Base-by-base conservation (phyloP, 2,329 filamentous ascomycete species). In the Cladosporium sp. region DNA sequence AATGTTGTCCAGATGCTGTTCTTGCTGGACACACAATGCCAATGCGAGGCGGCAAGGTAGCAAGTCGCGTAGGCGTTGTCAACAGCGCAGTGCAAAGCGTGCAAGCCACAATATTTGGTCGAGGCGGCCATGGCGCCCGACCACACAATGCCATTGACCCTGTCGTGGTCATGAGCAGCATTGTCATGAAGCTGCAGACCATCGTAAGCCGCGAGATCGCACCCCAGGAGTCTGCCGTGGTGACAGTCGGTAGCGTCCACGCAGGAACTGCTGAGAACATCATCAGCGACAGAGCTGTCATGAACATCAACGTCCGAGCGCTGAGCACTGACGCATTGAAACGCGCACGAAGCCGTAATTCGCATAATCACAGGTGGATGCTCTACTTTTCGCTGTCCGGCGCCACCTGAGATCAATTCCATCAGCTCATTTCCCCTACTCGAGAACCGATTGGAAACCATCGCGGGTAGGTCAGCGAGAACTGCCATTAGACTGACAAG, bases 351-450 rank as follows among this genome's bases (percentile, higher is more conserved):
- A 8, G 73, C 74, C n/a, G 73, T 84, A 11, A 67, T 72, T 37
- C 74, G 80, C 2, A 81, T 84, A 4, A 74, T 85, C 0, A 68
- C 77, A 8, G 78, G 80, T 0, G 83, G 86, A 60, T 80, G 80
- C 20, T 60, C 67, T 2, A 83, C 82, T 0, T 75, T 74, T 6
- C 77, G 76, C 0, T 73, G 73, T 0, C 68, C 71, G 0, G 61
- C 70, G 37, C 65, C 71, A 5, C 80, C 82, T 0, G 67, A 63
- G 3, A 71, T 83, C 25, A 73, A 70, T 14, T 66, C 67, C 38
- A 75, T 69, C 0, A 64, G 63, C 1, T 70, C 72, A 1, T 75
- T 78, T 3, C 82, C 82, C 0, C 65, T 79, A 1, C 76, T 78
- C 0, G 73, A 78, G 17, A 55, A 42, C 12, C 36, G 25, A 5